Conservation (phyloP, 371 early-diverging fungal genomes). For the Mucor racemosus region DNA sequence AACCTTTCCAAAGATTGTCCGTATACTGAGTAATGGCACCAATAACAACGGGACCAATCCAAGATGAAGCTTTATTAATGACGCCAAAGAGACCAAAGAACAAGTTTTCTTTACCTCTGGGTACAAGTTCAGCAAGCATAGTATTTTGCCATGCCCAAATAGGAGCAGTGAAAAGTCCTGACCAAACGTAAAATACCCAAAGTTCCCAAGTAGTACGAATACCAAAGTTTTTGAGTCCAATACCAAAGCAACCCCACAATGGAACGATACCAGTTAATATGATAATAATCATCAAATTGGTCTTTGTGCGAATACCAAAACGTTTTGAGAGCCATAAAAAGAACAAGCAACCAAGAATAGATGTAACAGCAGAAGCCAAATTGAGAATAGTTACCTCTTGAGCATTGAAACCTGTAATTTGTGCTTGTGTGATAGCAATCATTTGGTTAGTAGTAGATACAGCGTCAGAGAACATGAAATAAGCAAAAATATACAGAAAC, state of each 20-base stretch:
- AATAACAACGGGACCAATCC: slow-evolving; percentile 66
- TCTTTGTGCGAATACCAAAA: slow-evolving; percentile 47
- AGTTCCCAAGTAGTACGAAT: slow-evolving; percentile 56
- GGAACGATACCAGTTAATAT: slow-evolving; percentile 38
- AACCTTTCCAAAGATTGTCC: slow-evolving; percentile 56
- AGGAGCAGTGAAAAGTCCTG: slow-evolving; percentile 63
- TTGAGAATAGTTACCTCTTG: slow-evolving; percentile 46
- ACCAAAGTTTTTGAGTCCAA: slow-evolving; percentile 46
- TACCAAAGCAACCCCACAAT: slow-evolving; percentile 56
- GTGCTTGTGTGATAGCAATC: slow-evolving; percentile 46
- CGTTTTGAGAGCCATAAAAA: slow-evolving; percentile 45
- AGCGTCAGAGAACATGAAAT: slow-evolving; percentile 66
- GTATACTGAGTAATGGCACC: slow-evolving; percentile 60
- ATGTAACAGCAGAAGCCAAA: slow-evolving; percentile 49
- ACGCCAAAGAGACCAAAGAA: slow-evolving; percentile 68
- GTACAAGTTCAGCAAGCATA: slow-evolving; percentile 63
- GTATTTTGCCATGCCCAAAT: slow-evolving; percentile 63
- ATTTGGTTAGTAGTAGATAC: slow-evolving; percentile 58
- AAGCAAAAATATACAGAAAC: slow-evolving; percentile 60
- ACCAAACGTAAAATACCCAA: slow-evolving; percentile 57
- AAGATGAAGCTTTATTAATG: slow-evolving; percentile 64
- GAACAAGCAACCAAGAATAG: slow-evolving; percentile 53
- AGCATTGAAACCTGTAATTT: slow-evolving; percentile 46
- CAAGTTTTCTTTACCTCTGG: slow-evolving; percentile 62
- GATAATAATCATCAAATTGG: slow-evolving; percentile 44